These are phyloP conservation scores for Neoboletus magnificus DNA, from an alignment of 768 basidiomycete species.

Conservation along the genomic window DNA sequence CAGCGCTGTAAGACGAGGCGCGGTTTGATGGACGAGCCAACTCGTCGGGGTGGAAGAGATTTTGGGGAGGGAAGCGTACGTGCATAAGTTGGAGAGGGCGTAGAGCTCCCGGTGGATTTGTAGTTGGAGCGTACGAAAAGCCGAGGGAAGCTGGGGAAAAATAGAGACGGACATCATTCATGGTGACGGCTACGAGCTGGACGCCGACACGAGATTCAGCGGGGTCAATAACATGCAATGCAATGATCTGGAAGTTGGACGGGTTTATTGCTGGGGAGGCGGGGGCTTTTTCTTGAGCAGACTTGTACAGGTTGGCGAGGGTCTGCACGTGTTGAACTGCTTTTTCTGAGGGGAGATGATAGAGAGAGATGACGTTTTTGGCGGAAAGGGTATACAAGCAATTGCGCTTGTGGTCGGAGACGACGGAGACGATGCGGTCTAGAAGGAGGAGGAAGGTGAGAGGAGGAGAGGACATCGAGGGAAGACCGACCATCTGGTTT, in stretches of 20 bases:
- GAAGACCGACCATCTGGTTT: constrained; percentile 58
- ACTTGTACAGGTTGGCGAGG: constrained; percentile 68
- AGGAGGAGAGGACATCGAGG: background rate
- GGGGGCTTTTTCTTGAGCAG: constrained; percentile 77
- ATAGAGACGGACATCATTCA: constrained; percentile 81
- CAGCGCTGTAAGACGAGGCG: constrained; percentile 44
- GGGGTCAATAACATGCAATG: constrained; percentile 65
- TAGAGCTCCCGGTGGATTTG: constrained; percentile 24
- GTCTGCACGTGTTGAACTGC: constrained; percentile 70
- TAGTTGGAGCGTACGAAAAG: constrained; percentile 45
- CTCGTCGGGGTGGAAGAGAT: constrained; percentile 75
- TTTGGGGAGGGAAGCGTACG: constrained; percentile 74
- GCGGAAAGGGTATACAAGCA: constrained; percentile 77
- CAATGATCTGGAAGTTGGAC: constrained; percentile 65
- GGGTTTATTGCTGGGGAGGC: constrained; percentile 70
- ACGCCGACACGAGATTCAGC: constrained; percentile 65
- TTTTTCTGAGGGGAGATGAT: constrained; percentile 61
- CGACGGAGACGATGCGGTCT: constrained; percentile 72
- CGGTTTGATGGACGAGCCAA: constrained; percentile 51
- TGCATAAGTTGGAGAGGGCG: constrained; percentile 65
- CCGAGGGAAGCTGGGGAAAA: constrained; percentile 56
- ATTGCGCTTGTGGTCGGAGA: constrained; percentile 64
- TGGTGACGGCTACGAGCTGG: constrained; percentile 78
- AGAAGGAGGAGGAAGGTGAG: constrained; percentile 10
- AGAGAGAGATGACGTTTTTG: constrained; percentile 63